Evolutionary conservation across 805 yeast species (phyloP).

Genomic region (Scheffersomyces coipomensis): DNA sequence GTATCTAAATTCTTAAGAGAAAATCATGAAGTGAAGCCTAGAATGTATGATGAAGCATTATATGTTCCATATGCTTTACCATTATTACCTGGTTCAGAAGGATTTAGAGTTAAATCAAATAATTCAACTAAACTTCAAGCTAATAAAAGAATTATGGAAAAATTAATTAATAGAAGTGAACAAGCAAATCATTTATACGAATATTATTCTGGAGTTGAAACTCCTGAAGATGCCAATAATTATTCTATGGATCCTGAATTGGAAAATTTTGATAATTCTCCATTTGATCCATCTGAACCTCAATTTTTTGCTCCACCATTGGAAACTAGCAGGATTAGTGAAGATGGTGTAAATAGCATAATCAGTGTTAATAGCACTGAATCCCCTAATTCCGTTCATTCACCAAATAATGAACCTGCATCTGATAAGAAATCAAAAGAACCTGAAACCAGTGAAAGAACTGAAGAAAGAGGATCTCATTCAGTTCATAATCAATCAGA

Average conservation of each 20-base stretch:
- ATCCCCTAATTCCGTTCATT: neutral
- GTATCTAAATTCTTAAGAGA: slow-evolving; percentile 63
- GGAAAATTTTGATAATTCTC: slow-evolving; percentile 44
- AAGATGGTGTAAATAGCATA: slow-evolving; percentile 8
- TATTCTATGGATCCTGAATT: slow-evolving; percentile 45
- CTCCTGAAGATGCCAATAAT: slow-evolving; percentile 54
- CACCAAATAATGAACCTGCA: slow-evolving; percentile 2
- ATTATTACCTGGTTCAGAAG: slow-evolving; percentile 77
- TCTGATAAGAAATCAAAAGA: slow-evolving; percentile 3
- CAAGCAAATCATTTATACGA: slow-evolving; percentile 90
- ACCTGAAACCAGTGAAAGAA: neutral
- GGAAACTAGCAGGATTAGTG: slow-evolving; percentile 17
- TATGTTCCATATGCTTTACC: slow-evolving; percentile 90
- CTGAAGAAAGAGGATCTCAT: neutral
- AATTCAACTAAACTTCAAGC: slow-evolving; percentile 45
- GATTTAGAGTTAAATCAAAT: slow-evolving; percentile 73
- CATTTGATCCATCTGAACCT: slow-evolving; percentile 91
- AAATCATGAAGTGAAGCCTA: slow-evolving; percentile 80
- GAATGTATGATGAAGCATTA: slow-evolving; percentile 89
- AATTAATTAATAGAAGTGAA: slow-evolving; percentile 74
- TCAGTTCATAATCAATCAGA: slow-evolving; percentile 23
- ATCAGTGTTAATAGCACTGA: neutral
- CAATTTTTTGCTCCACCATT: slow-evolving; percentile 68
- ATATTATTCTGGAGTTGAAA: slow-evolving; percentile 78
- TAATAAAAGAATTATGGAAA: slow-evolving; percentile 61